Evolutionary conservation across 306 rosid species (phyloP).

Genomic region (Pyrus betulifolia): DNA sequence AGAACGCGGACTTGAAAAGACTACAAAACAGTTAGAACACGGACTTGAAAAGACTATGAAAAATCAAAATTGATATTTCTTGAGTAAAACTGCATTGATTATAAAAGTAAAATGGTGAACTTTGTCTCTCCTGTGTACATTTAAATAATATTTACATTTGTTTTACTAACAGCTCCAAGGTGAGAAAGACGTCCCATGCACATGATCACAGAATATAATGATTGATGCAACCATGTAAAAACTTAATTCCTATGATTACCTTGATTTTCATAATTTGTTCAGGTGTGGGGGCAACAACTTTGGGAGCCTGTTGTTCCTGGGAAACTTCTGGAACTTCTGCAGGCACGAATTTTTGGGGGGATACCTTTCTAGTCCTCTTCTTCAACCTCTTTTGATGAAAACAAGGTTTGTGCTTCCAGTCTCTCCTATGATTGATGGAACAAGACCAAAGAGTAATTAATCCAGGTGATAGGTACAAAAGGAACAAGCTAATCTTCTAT

Average conservation of each 20-base stretch:
- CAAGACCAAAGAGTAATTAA: constrained; percentile 5
- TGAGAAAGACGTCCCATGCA: neutral
- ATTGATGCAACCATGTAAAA: neutral
- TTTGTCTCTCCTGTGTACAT: neutral
- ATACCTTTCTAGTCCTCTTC: constrained; percentile 61
- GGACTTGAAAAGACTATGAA: neutral
- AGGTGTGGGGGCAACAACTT: constrained; percentile 69
- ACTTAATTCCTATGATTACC: constrained; percentile 29
- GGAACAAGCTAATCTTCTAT: neutral
- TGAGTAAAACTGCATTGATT: neutral
- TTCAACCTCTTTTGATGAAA: constrained; percentile 57
- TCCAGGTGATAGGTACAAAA: neutral
- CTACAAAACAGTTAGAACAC: neutral
- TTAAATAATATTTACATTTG: neutral
- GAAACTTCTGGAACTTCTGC: constrained; percentile 46
- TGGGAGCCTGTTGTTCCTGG: constrained; percentile 56
- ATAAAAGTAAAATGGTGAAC: neutral
- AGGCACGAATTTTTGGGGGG: constrained; percentile 31
- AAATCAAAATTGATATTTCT: neutral
- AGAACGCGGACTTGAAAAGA: neutral
- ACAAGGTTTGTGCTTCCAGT: constrained; percentile 66
- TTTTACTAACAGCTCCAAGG: neutral
- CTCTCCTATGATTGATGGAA: constrained; percentile 56
- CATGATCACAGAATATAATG: neutral
- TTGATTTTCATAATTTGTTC: constrained; percentile 92